Evolutionary conservation across 2,329 filamentous ascomycete species (phyloP).

Genomic region (Trichoderma oligosporum): DNA sequence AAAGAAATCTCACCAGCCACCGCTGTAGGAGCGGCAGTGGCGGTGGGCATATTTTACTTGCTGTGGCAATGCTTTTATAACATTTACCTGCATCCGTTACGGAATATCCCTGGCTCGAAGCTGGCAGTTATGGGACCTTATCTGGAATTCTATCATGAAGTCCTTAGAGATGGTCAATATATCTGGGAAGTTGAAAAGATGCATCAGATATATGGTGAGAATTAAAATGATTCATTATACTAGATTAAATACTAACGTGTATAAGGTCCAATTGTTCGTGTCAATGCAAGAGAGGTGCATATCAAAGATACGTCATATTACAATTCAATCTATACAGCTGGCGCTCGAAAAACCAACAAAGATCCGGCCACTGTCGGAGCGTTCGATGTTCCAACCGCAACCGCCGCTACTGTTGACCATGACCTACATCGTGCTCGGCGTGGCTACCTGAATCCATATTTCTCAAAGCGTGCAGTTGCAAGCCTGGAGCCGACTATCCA

Average conservation of each 20-base stretch:
- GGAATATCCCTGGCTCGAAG: conserved; percentile 30
- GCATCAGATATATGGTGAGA: conserved; percentile 30
- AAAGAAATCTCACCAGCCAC: background rate
- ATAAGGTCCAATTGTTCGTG: conserved; percentile 31
- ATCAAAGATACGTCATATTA: conserved; percentile 28
- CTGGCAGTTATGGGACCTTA: conserved; percentile 26
- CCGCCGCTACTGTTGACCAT: conserved; percentile 19
- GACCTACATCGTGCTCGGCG: conserved; percentile 18
- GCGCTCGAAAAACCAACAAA: conserved; percentile 18
- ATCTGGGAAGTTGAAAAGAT: conserved; percentile 27
- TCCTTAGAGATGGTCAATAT: conserved; percentile 26
- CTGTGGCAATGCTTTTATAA: conserved; percentile 26
- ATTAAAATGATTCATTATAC: background rate
- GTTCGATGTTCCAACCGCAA: conserved; percentile 12
- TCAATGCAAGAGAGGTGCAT: conserved; percentile 34
- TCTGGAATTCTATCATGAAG: conserved; percentile 30
- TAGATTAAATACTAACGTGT: background rate
- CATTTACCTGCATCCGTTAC: conserved; percentile 31
- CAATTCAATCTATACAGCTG: conserved; percentile 25
- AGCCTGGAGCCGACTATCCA: conserved; percentile 22
- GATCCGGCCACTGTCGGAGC: conserved; percentile 1
- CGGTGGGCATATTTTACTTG: background rate
- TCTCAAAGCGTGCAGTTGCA: conserved; percentile 25
- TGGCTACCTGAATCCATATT: conserved; percentile 24
- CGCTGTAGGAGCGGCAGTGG: background rate